Evolutionary conservation across 306 rosid genomes (phyloP).

Genomic region (Acacia confusa): DNA sequence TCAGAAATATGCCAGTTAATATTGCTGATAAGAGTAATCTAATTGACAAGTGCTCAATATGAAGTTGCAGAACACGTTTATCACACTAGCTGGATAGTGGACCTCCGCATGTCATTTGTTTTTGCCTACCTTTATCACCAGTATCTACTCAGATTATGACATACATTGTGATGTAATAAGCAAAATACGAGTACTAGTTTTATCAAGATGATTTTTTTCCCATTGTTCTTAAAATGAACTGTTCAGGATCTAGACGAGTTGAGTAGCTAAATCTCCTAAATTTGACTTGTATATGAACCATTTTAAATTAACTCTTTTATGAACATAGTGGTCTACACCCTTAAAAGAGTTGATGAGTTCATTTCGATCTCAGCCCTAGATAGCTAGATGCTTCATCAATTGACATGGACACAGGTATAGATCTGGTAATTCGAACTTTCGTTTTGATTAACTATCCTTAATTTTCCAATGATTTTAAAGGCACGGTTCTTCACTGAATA

Average conservation of each 20-base stretch:
- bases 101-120: background rate
- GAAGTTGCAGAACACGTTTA: slow-evolving; percentile 2
- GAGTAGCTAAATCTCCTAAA: background rate
- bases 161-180: background rate
- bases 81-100: background rate
- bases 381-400: background rate
- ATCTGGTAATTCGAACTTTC: background rate
- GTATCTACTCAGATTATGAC: background rate
- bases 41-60: background rate
- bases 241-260: background rate
- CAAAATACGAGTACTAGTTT: background rate
- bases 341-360: background rate
- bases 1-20: background rate
- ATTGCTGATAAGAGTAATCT: background rate
- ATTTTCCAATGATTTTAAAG: background rate
- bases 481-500: background rate
- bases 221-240: background rate
- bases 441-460: background rate
- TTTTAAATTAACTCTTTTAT: background rate
- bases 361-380: background rate
- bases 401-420: background rate
- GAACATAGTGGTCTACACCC: background rate
- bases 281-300: background rate
- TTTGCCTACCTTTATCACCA: background rate
- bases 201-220: background rate